Conservation (phyloP, 1,284 basidiomycete genomes). For the Melampsora larici-populina region DNA sequence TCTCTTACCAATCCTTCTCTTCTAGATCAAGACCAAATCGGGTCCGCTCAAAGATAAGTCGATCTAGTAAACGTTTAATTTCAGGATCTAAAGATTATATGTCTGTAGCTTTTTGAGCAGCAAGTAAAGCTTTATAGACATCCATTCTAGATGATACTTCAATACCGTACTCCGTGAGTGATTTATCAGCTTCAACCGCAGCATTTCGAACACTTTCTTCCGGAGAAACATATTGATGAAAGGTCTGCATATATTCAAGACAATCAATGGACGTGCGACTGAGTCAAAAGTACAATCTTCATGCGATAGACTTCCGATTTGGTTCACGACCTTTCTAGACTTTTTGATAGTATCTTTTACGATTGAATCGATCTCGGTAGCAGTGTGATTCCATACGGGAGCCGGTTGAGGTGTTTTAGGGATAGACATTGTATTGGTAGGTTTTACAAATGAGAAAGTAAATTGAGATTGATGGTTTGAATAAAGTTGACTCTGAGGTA, state of each 20-base stretch:
- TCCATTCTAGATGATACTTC: conserved; percentile 73
- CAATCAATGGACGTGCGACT: conserved; percentile 60
- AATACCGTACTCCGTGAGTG: conserved; percentile 65
- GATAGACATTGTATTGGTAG: not conserved
- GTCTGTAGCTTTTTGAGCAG: conserved; percentile 67
- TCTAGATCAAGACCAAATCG: conserved; percentile 70
- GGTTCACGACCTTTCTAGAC: conserved; percentile 62
- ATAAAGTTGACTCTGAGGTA: too few species aligned
- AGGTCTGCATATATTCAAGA: conserved; percentile 54
- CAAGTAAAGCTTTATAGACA: conserved; percentile 67
- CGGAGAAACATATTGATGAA: conserved; percentile 74
- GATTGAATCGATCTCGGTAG: conserved; percentile 63
- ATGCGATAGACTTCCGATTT: conserved; percentile 63
- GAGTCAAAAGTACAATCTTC: conserved; percentile 58
- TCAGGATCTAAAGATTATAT: conserved; percentile 63
- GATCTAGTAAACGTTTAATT: conserved; percentile 68
- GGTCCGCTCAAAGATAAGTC: conserved; percentile 71
- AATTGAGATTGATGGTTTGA: too few species aligned
- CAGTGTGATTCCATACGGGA: conserved; percentile 67
- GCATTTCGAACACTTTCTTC: conserved; percentile 69
- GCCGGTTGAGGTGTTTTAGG: conserved; percentile 63
- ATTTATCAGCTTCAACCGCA: conserved; percentile 67
- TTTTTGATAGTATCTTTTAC: conserved; percentile 64
- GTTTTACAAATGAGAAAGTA: too few species aligned
- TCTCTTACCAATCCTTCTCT: conserved; percentile 61